Evolutionary conservation across 495 filamentous ascomycete genomes (phyloP).

Genomic region (Annulohypoxylon stygium): DNA sequence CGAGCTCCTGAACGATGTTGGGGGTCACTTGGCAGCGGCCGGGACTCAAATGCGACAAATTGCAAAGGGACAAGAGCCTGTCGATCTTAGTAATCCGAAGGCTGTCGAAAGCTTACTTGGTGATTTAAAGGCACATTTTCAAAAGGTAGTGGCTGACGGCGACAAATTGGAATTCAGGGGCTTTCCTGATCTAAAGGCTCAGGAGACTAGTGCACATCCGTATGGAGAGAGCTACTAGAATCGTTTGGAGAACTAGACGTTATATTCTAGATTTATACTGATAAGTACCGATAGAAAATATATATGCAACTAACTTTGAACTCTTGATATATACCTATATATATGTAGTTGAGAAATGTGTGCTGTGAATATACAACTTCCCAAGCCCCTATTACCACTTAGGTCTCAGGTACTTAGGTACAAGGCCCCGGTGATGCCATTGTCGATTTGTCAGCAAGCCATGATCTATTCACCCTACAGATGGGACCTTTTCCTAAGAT

Average conservation of each 20-base stretch:
- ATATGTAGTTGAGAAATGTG: not conserved
- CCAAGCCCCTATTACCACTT: not conserved
- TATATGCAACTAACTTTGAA: not conserved
- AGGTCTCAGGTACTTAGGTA: not conserved
- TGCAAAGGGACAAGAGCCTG: conserved; percentile 64
- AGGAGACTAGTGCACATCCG: conserved; percentile 15
- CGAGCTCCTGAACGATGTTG: conserved; percentile 60
- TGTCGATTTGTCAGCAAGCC: conserved; percentile 16
- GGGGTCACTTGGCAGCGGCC: conserved; percentile 58
- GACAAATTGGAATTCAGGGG: conserved; percentile 32
- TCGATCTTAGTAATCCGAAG: conserved; percentile 62
- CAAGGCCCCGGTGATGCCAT: not conserved
- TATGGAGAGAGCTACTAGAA: conserved; percentile 34
- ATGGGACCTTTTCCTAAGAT: not conserved
- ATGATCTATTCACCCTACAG: not conserved
- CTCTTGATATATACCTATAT: not conserved
- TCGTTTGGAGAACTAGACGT: not conserved
- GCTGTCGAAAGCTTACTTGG: conserved; percentile 50
- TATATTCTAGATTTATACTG: not conserved
- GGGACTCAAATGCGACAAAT: conserved; percentile 66
- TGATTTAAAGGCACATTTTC: conserved; percentile 36
- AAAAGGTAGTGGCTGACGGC: conserved; percentile 40
- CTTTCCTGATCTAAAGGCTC: conserved; percentile 9
- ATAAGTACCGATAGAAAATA: not conserved
- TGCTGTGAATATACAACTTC: too few relatives aligned